Evolutionary conservation across 495 filamentous ascomycete species (phyloP).

Genomic region (Thermothielavioides terrestris): DNA sequence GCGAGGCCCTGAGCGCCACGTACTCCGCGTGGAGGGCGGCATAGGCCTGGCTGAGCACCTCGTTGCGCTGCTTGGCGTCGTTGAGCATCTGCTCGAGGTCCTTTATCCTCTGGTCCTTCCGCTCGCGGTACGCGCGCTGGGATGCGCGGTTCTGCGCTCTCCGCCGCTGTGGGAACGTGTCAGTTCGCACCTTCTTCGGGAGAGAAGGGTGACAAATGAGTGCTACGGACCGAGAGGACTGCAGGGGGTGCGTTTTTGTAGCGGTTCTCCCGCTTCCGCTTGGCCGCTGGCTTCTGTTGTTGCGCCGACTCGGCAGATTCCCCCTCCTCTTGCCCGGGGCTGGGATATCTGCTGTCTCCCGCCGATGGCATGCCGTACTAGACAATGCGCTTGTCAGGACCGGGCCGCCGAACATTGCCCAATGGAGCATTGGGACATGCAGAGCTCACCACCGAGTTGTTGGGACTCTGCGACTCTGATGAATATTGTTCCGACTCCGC

Average conservation of each 20-base stretch:
- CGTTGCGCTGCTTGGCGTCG: slow-evolving; percentile 39
- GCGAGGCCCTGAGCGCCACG: slow-evolving; percentile 28
- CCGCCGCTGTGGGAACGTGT: slow-evolving; percentile 35
- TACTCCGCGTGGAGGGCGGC: slow-evolving; percentile 34
- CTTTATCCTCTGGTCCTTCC: slow-evolving; percentile 74
- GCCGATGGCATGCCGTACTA: slow-evolving; percentile 31
- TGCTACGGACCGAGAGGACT: slow-evolving; percentile 39
- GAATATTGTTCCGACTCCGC: slow-evolving; percentile 34
- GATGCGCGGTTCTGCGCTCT: slow-evolving; percentile 52
- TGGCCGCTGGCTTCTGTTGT: slow-evolving; percentile 31
- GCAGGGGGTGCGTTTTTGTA: slow-evolving; percentile 44
- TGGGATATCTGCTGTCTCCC: slow-evolving; percentile 29
- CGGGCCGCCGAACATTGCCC: too few species aligned
- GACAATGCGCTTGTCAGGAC: neutral
- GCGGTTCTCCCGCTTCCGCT: slow-evolving; percentile 41
- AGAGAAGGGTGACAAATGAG: neutral
- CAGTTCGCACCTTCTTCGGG: slow-evolving; percentile 8
- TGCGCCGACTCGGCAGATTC: slow-evolving; percentile 30
- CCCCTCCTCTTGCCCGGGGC: slow-evolving; percentile 30
- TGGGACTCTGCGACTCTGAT: slow-evolving; percentile 36
- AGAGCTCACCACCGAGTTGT: slow-evolving; percentile 29
- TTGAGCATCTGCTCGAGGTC: slow-evolving; percentile 71
- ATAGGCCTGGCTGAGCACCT: slow-evolving; percentile 36
- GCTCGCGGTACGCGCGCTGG: slow-evolving; percentile 74
- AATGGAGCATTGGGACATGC: too few species aligned